Base-by-base conservation (phyloP, 257 asterid species). In the Jaltomata sinuosa region DNA sequence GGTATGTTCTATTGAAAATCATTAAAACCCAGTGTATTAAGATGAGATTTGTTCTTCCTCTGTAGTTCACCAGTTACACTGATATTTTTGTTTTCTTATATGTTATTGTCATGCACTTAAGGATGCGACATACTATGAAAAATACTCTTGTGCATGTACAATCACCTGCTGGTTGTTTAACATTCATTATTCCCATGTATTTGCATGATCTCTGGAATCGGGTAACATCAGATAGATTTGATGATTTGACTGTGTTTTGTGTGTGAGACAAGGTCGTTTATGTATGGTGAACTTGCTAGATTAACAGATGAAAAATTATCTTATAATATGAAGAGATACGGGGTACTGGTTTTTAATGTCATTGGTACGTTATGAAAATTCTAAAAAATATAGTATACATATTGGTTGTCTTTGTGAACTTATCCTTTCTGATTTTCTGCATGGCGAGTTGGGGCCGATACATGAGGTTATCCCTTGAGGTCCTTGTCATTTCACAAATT, bases 1-100 rank as follows among this genome's bases (percentile, higher is more conserved):
- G 97, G 95, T 92, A 89, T 85, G 88, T 55, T 62, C 31, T 49
- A 19, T 54, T 49, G 68, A 25, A 67, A 83, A 72, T 38, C 47
- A 21, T 71, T 77, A 22, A 77, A n/a, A n/a, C n/a, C n/a, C n/a
- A n/a, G n/a, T n/a, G n/a, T n/a, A n/a, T n/a, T 62, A 49, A 77
- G 64, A 77, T 29, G 45, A 29, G 25, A 49, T 53, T 72, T 36
- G 45, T 84, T 18, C 32, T 40, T 72, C 64, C 53, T 74, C 49
- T 76, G 62, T 49, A 77, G 45, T 16, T 77, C 61, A 18, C 45
- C 49, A 77, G 45, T 29, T 49, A 47, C 3, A 31, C 49, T 49
- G 62, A 77, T 49, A 49, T 16, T 77, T 45, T 77, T 77, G 19
- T 50, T 76, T 76, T 47, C 40, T 49, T 40, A 72, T 25, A 49